A percentile compares a stretch with the other conserved stretches of the same genome.
phyloP scores from a whole-genome alignment of 2,329 filamentous ascomycete genomes.

The Trichoderma sp. region DNA sequence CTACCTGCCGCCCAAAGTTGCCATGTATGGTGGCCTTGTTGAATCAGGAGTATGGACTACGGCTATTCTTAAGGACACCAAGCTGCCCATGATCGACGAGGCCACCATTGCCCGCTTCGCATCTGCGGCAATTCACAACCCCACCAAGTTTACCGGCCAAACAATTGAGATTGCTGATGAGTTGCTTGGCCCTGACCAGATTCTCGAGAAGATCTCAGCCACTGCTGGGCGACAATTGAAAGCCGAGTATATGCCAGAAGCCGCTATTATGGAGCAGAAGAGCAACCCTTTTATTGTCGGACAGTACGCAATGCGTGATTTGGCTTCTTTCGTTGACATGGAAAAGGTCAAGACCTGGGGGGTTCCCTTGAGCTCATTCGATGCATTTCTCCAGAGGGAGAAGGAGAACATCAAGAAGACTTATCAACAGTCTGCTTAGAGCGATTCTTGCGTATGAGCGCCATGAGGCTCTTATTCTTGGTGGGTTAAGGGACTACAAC shows the following conservation, averaged over 20 bases:
- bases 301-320: conserved; percentile 44
- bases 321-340: conserved; percentile 44
- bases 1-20: conserved; percentile 48
- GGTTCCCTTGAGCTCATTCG: background rate
- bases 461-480: background rate
- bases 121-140: conserved; percentile 48
- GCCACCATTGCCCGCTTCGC: conserved; percentile 53
- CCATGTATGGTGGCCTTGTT: conserved; percentile 46
- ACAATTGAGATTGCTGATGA: conserved; percentile 50
- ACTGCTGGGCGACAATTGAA: conserved; percentile 44
- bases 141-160: conserved; percentile 45
- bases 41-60: conserved; percentile 45
- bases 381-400: background rate
- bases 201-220: conserved; percentile 44
- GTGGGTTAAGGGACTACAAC: background rate
- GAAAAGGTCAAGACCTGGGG: conserved; percentile 37
- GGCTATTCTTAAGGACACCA: conserved; percentile 41
- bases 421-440: background rate
- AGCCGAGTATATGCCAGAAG: conserved; percentile 45
- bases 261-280: conserved; percentile 45
- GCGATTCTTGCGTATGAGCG: background rate
- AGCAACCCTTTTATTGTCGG: conserved; percentile 45
- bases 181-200: conserved; percentile 41
- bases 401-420: background rate
- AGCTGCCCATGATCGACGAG: conserved; percentile 50